These are phyloP conservation scores for Cladophialophora bantiana DNA, from an alignment of 2,329 filamentous ascomycete genomes.

Conservation along the genomic window DNA sequence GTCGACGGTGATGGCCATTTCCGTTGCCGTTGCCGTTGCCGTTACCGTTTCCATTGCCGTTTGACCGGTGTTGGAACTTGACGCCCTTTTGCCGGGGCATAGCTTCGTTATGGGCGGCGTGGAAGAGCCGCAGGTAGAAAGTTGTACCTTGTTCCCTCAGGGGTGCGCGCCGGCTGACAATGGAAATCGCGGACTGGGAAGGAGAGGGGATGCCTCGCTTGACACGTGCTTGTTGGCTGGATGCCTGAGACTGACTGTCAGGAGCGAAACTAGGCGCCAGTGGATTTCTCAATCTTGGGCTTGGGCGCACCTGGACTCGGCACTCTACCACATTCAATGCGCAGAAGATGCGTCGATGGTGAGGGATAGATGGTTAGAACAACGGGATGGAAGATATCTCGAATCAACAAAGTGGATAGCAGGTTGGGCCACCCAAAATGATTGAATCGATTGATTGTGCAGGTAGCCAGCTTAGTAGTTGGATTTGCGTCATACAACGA, in stretches of 20 bases:
- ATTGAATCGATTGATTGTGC: not conserved
- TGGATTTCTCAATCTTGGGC: not conserved
- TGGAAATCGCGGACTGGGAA: slow-evolving; percentile 15
- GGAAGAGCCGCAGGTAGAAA: slow-evolving; percentile 15
- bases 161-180: slow-evolving; percentile 10
- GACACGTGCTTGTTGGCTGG: slow-evolving; percentile 26
- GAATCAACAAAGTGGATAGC: not conserved
- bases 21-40: slow-evolving; percentile 60
- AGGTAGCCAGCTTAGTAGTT: slow-evolving; percentile 5
- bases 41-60: slow-evolving; percentile 54
- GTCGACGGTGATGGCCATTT: slow-evolving; percentile 55
- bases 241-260: slow-evolving; percentile 8
- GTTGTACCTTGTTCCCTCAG: slow-evolving; percentile 4
- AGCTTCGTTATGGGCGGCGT: slow-evolving; percentile 20
- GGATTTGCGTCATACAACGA: slow-evolving; percentile 20
- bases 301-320: not conserved
- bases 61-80: slow-evolving; percentile 63
- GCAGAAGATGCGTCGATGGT: not conserved
- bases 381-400: not conserved
- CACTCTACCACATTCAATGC: not conserved
- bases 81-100: slow-evolving; percentile 66
- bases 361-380: not conserved
- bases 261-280: not conserved
- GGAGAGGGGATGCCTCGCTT: slow-evolving; percentile 26
- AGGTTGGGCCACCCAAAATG: not conserved